These are phyloP conservation scores for Lenwebbia sp. DNA, from an alignment of 345 rosid species.

Conservation along the genomic window DNA sequence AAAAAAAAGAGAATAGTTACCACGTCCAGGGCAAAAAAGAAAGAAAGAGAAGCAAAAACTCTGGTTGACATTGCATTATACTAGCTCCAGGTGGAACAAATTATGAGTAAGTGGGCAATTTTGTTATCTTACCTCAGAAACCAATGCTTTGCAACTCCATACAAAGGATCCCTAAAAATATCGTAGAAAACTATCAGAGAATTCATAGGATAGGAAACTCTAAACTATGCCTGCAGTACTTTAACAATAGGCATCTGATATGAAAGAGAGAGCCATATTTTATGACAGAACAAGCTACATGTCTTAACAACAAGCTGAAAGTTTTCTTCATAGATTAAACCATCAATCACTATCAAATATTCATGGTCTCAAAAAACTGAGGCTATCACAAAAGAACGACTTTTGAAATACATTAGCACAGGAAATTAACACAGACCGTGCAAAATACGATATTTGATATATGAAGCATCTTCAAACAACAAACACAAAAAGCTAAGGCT, in stretches of 20 bases:
- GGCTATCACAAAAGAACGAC: background rate
- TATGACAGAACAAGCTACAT: background rate
- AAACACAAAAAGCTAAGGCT: background rate
- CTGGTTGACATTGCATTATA: background rate
- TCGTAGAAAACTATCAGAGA: conserved; percentile 1
- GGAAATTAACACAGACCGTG: background rate
- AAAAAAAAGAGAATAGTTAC: too few species aligned
- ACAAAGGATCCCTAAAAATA: conserved; percentile 76
- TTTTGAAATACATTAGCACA: background rate
- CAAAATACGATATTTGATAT: background rate
- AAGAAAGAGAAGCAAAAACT: background rate
- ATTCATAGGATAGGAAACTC: background rate
- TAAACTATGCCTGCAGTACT: background rate
- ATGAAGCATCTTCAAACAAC: background rate
- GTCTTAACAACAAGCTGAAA: background rate
- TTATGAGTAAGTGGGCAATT: background rate
- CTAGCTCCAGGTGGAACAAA: too few species aligned
- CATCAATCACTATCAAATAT: background rate
- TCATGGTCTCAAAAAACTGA: background rate
- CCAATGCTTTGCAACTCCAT: conserved; percentile 88
- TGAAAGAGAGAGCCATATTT: background rate
- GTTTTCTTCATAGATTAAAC: background rate
- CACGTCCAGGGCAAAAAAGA: background rate
- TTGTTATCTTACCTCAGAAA: conserved; percentile 63
- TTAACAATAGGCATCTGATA: background rate